These are phyloP conservation scores for Grigorovia transvaalensis DNA, from an alignment of 805 yeast species.

Conservation along the genomic window DNA sequence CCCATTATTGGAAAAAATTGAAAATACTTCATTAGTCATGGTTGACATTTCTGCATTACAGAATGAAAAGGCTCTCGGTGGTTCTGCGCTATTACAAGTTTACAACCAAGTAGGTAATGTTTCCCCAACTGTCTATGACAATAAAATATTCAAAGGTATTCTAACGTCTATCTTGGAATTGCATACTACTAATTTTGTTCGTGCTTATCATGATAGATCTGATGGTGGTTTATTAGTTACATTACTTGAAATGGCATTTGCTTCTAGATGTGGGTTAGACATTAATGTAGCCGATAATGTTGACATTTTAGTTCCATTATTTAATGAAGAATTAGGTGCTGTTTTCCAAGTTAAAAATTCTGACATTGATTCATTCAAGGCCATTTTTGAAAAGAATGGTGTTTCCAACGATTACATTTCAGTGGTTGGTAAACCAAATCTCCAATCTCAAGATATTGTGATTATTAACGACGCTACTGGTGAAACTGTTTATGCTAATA, in stretches of 20 bases:
- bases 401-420: slow-evolving; percentile 44
- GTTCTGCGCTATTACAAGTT: slow-evolving; percentile 91
- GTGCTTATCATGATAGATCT: slow-evolving; percentile 89
- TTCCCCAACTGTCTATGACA: slow-evolving; percentile 74
- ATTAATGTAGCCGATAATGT: slow-evolving; percentile 32
- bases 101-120: slow-evolving; percentile 76
- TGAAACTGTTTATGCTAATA: slow-evolving; percentile 34
- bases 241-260: slow-evolving; percentile 90
- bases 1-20: slow-evolving; percentile 56
- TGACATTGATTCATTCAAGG: slow-evolving; percentile 44
- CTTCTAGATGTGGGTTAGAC: slow-evolving; percentile 78
- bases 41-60: slow-evolving; percentile 65
- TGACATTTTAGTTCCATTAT: slow-evolving; percentile 47
- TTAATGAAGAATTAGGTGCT: slow-evolving; percentile 92
- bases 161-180: slow-evolving; percentile 58
- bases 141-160: slow-evolving; percentile 53
- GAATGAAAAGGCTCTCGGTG: slow-evolving; percentile 59
- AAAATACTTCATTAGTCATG: slow-evolving; percentile 55
- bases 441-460: slow-evolving; percentile 38
- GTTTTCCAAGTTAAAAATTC: slow-evolving; percentile 72
- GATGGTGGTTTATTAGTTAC: slow-evolving; percentile 93
- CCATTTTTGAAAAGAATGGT: slow-evolving; percentile 48
- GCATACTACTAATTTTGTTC: slow-evolving; percentile 57
- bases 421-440: slow-evolving; percentile 60
- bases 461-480: slow-evolving; percentile 30